Conservation (phyloP, 805 yeast species). For the Candida oleophila region DNA sequence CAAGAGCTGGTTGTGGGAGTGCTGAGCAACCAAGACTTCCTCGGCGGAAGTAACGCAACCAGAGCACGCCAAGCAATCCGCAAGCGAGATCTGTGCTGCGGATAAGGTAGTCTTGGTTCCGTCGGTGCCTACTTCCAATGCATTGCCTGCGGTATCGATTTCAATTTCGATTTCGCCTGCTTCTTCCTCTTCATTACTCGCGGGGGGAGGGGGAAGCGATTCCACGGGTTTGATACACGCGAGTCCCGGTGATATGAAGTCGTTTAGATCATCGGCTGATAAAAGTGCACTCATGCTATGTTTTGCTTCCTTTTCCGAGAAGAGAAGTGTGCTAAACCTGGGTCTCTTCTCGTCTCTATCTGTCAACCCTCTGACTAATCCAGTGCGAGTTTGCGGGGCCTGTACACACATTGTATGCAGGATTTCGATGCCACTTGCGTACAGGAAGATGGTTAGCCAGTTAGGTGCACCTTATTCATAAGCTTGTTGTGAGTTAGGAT, state of each 20-base stretch:
- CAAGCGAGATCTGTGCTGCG: conserved; percentile 83
- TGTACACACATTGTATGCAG: background rate
- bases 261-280: conserved; percentile 89
- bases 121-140: conserved; percentile 66
- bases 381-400: background rate
- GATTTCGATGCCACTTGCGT: background rate
- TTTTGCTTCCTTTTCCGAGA: background rate
- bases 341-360: background rate
- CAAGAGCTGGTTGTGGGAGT: conserved; percentile 78
- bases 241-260: conserved; percentile 89
- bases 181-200: conserved; percentile 7
- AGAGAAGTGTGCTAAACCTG: background rate
- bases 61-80: conserved; percentile 94
- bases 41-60: conserved; percentile 99
- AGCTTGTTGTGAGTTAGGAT: too few relatives aligned
- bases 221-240: conserved; percentile 85
- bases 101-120: conserved; percentile 52
- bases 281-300: conserved; percentile 76
- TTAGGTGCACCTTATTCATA: background rate
- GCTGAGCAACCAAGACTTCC: conserved; percentile 86
- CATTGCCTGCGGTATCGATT: conserved; percentile 56
- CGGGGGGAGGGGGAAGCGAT: conserved; percentile 12
- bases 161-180: conserved; percentile 52
- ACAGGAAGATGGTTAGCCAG: conserved; percentile 1
- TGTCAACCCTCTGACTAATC: background rate